Conservation (phyloP, 805 yeast genomes). For the Yamadazyma sp. region DNA sequence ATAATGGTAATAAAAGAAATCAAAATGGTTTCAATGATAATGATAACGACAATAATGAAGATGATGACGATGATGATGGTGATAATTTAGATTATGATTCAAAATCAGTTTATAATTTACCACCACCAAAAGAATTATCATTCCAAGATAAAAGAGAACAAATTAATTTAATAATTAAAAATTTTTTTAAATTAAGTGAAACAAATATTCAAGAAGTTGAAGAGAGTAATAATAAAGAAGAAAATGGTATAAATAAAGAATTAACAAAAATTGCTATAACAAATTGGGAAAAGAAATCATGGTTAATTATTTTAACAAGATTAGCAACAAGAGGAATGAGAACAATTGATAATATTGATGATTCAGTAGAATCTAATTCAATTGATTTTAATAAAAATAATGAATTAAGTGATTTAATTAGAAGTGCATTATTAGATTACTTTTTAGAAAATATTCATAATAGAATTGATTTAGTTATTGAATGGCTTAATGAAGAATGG, state of each 20-base stretch:
- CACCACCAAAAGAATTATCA: constrained; percentile 54
- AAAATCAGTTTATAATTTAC: constrained; percentile 48
- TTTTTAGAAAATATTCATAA: constrained; percentile 69
- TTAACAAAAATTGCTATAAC: constrained; percentile 57
- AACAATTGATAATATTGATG: constrained; percentile 18
- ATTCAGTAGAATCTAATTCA: constrained; percentile 10
- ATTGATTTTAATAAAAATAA: constrained; percentile 25
- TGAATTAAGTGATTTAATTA: constrained; percentile 56
- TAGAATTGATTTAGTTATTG: constrained; percentile 71
- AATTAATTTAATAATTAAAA: constrained; percentile 53
- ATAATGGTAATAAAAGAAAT: not conserved
- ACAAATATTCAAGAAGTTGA: constrained; percentile 19
- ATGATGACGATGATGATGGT: constrained; percentile 30
- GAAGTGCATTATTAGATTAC: constrained; percentile 69
- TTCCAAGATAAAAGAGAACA: constrained; percentile 56
- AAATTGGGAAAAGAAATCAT: constrained; percentile 59
- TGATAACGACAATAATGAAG: constrained; percentile 9
- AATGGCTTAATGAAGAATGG: constrained; percentile 98
- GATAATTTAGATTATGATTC: constrained; percentile 33
- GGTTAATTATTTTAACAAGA: constrained; percentile 74
- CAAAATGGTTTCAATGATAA: not conserved
- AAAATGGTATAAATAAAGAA: constrained; percentile 33
- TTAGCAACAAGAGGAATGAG: constrained; percentile 78
- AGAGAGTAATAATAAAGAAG: constrained; percentile 12
- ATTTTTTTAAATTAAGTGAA: constrained; percentile 51